Evolutionary conservation across 2,329 filamentous ascomycete species (phyloP), one percentile per base, ranked within the genome.

Genomic region (Clarireedia paspali): DNA sequence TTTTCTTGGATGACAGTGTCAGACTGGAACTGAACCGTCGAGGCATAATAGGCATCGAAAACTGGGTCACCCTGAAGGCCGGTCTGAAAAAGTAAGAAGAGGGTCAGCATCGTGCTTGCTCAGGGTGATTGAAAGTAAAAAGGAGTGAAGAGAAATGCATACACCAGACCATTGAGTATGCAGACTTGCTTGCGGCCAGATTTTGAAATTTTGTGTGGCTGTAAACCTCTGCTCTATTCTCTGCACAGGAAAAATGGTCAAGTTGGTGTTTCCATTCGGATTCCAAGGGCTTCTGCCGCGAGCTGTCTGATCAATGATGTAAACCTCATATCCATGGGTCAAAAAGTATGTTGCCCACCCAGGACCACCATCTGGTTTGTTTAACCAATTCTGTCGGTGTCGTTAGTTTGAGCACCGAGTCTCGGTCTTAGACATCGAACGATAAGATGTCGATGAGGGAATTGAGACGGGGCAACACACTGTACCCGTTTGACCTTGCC

Each of bases 261-360:
- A 54, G 1, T 50, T 57, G 2, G 52, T 53, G 7, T 57, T 59
- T 14, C 58, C 54, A 39, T 27, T 34, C 2, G 63, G 66, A 17
- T 59, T 60, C 39, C 55, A 57, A 3, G 44, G 27, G 15, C 47
- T 50, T 42, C 54, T 45, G 10, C 30, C 48, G 17, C 57, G 49
- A n/a, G 30, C 26, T 0, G 65, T 60, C 34, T 67, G 61, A 50
- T 70, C 68, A 23, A 67, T 50, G 12, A 79, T 65, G 60, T 77
- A 79, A 47, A 76, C 68, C 26, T 67, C 68, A 58, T 77, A 77
- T 15, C 76, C 76, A 30, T 72, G 63, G 6, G 68, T 63, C 15
- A 78, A 64, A 57, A 76, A 77, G 57, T 71, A 74, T 0, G 74
- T 73, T 2, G 75, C 74, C 76, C 75, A 79, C 44, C 76, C 76